A percentile compares a stretch with the other conserved stretches of the same genome.
Evolutionary conservation across 1,284 basidiomycete genomes (phyloP).

Genomic region (Laetiporus sulphureus): DNA sequence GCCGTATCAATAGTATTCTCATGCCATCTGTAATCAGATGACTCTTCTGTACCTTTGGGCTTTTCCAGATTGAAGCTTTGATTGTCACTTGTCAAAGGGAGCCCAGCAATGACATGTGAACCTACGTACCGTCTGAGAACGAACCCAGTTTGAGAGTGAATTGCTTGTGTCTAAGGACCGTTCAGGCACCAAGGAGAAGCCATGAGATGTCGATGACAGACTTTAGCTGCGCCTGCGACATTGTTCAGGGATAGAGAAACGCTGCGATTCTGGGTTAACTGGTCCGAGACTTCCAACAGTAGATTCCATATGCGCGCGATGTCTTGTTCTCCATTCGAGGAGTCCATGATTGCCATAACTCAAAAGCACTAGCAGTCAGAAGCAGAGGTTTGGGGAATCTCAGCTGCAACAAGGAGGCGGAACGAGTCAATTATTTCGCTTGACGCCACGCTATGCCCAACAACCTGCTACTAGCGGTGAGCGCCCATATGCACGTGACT

Average conservation of each 20-base stretch:
- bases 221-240: conserved; percentile 78
- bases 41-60: conserved; percentile 58
- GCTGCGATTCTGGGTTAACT: conserved; percentile 75
- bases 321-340: conserved; percentile 38
- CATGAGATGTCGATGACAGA: conserved; percentile 25
- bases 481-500: too few relatives aligned
- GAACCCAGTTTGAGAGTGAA: conserved; percentile 82
- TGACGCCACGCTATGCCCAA: too few relatives aligned
- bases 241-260: conserved; percentile 50
- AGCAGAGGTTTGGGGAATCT: too few relatives aligned
- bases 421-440: too few relatives aligned
- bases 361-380: too few relatives aligned
- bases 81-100: neutral
- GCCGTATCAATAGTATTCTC: too few relatives aligned
- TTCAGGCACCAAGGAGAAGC: neutral
- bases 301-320: conserved; percentile 66
- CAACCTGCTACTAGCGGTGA: too few relatives aligned
- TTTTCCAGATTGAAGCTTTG: conserved; percentile 86
- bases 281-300: conserved; percentile 77
- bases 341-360: conserved; percentile 34
- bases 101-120: neutral
- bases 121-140: conserved; percentile 73
- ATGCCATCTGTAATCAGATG: neutral
- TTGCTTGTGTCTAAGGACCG: conserved; percentile 46
- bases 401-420: too few relatives aligned